Evolutionary conservation across 2,329 filamentous ascomycete genomes (phyloP).

Genomic region (Pyrenochaeta sp.): DNA sequence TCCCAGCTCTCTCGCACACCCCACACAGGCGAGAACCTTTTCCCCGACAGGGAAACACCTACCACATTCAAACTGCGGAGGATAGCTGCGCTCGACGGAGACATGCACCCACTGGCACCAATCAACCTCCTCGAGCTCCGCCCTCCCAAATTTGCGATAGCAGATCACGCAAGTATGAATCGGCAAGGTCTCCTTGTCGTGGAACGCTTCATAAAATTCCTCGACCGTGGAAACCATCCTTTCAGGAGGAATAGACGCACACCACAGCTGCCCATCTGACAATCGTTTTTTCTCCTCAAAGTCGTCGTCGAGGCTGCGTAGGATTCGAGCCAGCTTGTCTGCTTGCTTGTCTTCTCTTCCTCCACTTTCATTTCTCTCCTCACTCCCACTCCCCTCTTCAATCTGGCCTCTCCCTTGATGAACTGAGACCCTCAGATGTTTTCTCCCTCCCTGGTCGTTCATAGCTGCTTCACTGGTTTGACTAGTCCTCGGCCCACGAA

Average conservation of each 20-base stretch:
- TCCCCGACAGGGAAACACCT: background rate
- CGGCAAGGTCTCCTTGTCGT: background rate
- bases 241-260: background rate
- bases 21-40: background rate
- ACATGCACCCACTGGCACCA: background rate
- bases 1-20: background rate
- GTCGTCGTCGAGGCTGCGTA: constrained; percentile 2
- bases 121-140: constrained; percentile 2
- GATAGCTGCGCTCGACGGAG: background rate
- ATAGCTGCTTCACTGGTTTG: no score
- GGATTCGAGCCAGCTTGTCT: background rate
- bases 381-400: no score
- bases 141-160: constrained; percentile 3
- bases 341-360: no score
- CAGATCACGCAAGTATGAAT: constrained; percentile 3
- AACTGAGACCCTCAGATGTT: no score
- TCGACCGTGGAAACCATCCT: constrained; percentile 1
- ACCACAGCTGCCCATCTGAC: constrained; percentile 1
- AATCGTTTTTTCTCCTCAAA: constrained; percentile 4
- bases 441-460: no score
- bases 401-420: no score
- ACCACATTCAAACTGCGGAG: background rate
- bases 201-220: constrained; percentile 1
- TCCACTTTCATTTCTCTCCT: no score
- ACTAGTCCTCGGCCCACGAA: no score